Evolutionary conservation across 1,284 basidiomycete species (phyloP).

Genomic region (Heliocybe sulcata): DNA sequence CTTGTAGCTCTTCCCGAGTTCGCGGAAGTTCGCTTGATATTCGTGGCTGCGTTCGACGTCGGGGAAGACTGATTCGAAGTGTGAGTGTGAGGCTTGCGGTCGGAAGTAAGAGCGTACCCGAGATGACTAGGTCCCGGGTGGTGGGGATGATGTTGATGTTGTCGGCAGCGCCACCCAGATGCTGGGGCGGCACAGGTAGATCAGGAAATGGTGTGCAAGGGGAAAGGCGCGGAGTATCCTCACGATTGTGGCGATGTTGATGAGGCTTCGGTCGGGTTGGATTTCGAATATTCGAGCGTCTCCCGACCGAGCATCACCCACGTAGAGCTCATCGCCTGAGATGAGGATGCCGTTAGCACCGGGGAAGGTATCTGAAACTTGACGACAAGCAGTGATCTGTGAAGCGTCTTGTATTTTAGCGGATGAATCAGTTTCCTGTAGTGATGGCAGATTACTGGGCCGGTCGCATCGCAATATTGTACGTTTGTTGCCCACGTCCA

Average conservation of each 20-base stretch:
- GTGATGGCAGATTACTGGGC: neutral
- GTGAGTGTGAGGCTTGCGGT: neutral
- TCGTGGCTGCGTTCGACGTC: neutral
- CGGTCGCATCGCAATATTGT: neutral
- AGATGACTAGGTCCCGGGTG: neutral
- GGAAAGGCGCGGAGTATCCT: neutral
- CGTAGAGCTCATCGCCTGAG: neutral
- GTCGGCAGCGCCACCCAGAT: neutral
- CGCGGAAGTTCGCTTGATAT: neutral
- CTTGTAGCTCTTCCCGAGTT: neutral
- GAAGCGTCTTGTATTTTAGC: neutral
- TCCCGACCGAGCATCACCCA: neutral
- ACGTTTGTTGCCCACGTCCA: neutral
- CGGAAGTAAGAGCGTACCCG: neutral
- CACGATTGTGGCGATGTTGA: neutral
- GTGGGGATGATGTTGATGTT: neutral
- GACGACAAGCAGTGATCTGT: neutral
- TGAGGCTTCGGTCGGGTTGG: neutral
- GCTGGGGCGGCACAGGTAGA: neutral
- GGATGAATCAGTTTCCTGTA: neutral
- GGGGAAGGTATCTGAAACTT: neutral
- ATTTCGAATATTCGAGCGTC: neutral
- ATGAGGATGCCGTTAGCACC: neutral
- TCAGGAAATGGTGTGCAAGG: neutral
- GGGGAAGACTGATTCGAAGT: neutral